These are phyloP conservation scores for Paracoccidioides brasiliensis DNA, from an alignment of 2,329 filamentous ascomycete species.

Conservation along the genomic window DNA sequence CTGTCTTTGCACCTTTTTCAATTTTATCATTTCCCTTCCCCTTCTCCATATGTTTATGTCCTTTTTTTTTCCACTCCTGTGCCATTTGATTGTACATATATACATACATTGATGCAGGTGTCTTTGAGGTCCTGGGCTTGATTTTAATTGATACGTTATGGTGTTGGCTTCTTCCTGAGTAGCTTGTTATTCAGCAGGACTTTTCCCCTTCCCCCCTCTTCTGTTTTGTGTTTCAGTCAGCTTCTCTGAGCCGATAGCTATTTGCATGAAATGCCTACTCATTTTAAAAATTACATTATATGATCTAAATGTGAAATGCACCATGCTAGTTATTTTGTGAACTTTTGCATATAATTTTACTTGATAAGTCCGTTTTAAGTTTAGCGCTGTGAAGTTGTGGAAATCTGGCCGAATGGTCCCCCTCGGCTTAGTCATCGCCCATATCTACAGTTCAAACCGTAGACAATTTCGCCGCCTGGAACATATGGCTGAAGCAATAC, in stretches of 20 bases:
- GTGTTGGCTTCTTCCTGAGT: background rate
- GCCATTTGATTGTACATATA: constrained; percentile 1
- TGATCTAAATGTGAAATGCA: no score
- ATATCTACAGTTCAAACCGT: background rate
- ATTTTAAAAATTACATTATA: no score
- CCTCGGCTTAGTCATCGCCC: background rate
- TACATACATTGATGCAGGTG: background rate
- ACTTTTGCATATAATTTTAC: background rate
- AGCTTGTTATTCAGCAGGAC: background rate
- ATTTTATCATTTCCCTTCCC: background rate
- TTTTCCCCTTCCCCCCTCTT: background rate
- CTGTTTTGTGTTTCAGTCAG: background rate
- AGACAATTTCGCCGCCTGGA: background rate
- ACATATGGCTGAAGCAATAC: background rate
- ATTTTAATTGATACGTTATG: constrained; percentile 1
- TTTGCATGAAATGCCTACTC: background rate
- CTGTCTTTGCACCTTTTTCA: background rate
- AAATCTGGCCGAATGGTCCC: background rate
- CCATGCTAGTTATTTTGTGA: background rate
- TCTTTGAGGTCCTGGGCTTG: constrained; percentile 1
- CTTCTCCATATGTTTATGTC: constrained; percentile 12
- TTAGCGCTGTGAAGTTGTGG: background rate
- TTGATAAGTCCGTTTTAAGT: background rate
- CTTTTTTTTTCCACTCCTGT: constrained; percentile 2
- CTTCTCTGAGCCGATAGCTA: background rate